Percentiles rank a stretch among this genome's conserved stretches.
Conservation (phyloP, 139 green algal species). For the Asterochloris erici region DNA sequence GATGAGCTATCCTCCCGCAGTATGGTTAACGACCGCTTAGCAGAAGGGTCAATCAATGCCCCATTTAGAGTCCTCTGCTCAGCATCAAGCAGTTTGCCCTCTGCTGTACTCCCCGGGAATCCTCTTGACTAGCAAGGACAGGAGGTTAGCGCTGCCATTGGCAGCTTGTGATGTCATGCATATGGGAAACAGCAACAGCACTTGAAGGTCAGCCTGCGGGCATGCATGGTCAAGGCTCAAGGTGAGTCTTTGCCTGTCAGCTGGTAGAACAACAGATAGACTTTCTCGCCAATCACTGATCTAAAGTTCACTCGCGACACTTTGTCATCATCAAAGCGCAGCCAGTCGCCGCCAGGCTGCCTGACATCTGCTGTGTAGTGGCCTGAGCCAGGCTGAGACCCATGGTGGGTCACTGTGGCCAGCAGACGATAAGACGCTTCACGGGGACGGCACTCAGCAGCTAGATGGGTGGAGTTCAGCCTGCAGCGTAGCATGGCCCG, state of each 20-base stretch:
- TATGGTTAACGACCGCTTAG: too few relatives aligned
- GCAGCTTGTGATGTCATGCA: too few relatives aligned
- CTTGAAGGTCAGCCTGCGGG: too few relatives aligned
- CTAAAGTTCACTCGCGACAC: background rate
- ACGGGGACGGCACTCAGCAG: constrained; percentile 39
- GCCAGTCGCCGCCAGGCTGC: constrained; percentile 56
- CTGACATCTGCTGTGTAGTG: constrained; percentile 81
- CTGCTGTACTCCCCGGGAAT: too few relatives aligned
- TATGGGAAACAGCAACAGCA: too few relatives aligned
- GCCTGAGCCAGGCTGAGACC: constrained; percentile 40
- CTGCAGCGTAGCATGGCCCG: background rate
- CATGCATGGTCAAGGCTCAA: too few relatives aligned
- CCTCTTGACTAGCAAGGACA: too few relatives aligned
- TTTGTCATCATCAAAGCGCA: constrained; percentile 70
- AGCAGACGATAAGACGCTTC: constrained; percentile 59
- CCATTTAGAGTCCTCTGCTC: too few relatives aligned
- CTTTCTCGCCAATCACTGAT: background rate
- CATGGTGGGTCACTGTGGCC: constrained; percentile 70
- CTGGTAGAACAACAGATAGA: constrained; percentile 14
- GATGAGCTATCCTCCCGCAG: too few relatives aligned
- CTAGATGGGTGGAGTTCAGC: constrained; percentile 41
- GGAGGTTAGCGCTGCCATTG: too few relatives aligned
- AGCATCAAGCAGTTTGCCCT: too few relatives aligned
- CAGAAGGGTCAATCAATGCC: too few relatives aligned
- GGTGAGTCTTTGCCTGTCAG: background rate